Conservation (phyloP, 2,329 filamentous ascomycete genomes). For the Aspergillus novoparasiticus region DNA sequence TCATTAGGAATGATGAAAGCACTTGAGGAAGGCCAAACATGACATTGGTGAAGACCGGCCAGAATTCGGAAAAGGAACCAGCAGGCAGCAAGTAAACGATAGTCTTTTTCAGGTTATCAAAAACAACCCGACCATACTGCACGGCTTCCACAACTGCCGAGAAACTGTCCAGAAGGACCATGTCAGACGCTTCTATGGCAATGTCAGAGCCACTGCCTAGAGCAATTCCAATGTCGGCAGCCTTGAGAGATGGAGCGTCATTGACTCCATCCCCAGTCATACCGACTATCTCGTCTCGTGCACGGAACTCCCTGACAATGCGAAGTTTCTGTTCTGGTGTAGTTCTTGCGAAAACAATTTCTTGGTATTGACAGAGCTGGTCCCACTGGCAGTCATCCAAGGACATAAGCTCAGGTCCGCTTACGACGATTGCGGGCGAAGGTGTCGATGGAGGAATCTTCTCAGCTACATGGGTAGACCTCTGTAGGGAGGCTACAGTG, state of each 20-base stretch:
- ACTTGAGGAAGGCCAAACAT: constrained; percentile 73
- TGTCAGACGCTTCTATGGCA: constrained; percentile 64
- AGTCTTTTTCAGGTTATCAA: constrained; percentile 74
- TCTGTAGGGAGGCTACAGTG: constrained; percentile 54
- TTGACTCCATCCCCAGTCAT: constrained; percentile 55
- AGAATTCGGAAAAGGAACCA: constrained; percentile 73
- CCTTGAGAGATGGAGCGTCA: constrained; percentile 58
- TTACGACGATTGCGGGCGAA: constrained; percentile 60
- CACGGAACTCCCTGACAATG: constrained; percentile 75
- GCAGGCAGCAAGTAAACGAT: constrained; percentile 74
- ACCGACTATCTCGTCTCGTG: constrained; percentile 58
- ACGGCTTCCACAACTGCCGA: constrained; percentile 72
- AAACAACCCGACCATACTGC: constrained; percentile 73
- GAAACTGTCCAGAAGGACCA: constrained; percentile 69
- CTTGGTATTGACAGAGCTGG: constrained; percentile 64
- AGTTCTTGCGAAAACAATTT: constrained; percentile 75
- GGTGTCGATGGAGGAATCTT: constrained; percentile 19
- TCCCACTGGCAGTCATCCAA: constrained; percentile 72
- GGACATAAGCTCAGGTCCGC: constrained; percentile 65
- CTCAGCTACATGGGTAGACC: constrained; percentile 21
- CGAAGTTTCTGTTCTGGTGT: constrained; percentile 79
- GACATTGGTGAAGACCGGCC: constrained; percentile 74
- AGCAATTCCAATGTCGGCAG: constrained; percentile 62
- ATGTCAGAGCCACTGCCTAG: constrained; percentile 62
- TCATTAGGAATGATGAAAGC: constrained; percentile 73